These are phyloP conservation scores for Austroboletus novae-zelandiae DNA, from an alignment of 1,284 basidiomycete genomes.

Conservation along the genomic window DNA sequence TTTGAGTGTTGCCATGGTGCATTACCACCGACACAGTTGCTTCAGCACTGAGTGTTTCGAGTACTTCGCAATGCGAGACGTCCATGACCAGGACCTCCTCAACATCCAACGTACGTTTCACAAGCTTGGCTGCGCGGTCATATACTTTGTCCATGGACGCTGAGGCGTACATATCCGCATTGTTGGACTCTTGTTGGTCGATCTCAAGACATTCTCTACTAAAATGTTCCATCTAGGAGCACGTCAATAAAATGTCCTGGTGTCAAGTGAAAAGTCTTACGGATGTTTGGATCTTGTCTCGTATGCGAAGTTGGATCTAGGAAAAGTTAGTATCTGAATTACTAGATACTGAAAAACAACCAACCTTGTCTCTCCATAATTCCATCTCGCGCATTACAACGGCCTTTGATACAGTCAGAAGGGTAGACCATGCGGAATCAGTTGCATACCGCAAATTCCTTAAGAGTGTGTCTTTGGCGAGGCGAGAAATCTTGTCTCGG, in stretches of 20 bases:
- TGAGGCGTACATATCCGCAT: slow-evolving; percentile 31
- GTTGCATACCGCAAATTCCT: slow-evolving; percentile 77
- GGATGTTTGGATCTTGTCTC: slow-evolving; percentile 89
- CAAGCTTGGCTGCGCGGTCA: slow-evolving; percentile 81
- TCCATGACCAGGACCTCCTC: slow-evolving; percentile 93
- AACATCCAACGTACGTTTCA: slow-evolving; percentile 86
- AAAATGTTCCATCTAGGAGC: slow-evolving; percentile 83
- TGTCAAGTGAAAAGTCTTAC: slow-evolving; percentile 38
- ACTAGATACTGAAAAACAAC: not conserved
- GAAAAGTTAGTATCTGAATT: slow-evolving; percentile 1
- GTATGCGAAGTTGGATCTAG: slow-evolving; percentile 85
- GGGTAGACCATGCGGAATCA: not conserved
- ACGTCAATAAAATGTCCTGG: not conserved
- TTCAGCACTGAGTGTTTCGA: slow-evolving; percentile 71
- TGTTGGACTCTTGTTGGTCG: slow-evolving; percentile 55
- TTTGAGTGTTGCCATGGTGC: slow-evolving; percentile 44
- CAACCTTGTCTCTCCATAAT: slow-evolving; percentile 88
- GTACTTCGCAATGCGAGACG: slow-evolving; percentile 86
- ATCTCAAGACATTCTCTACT: slow-evolving; percentile 94
- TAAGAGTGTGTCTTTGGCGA: slow-evolving; percentile 86
- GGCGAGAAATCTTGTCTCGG: slow-evolving; percentile 86
- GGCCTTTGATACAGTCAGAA: slow-evolving; percentile 41
- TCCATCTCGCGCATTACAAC: slow-evolving; percentile 97
- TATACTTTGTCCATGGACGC: slow-evolving; percentile 86
- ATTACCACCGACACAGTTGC: slow-evolving; percentile 63